phyloP scores from a whole-genome alignment of 2,329 filamentous ascomycete species.

The Botrytis sinoallii region DNA sequence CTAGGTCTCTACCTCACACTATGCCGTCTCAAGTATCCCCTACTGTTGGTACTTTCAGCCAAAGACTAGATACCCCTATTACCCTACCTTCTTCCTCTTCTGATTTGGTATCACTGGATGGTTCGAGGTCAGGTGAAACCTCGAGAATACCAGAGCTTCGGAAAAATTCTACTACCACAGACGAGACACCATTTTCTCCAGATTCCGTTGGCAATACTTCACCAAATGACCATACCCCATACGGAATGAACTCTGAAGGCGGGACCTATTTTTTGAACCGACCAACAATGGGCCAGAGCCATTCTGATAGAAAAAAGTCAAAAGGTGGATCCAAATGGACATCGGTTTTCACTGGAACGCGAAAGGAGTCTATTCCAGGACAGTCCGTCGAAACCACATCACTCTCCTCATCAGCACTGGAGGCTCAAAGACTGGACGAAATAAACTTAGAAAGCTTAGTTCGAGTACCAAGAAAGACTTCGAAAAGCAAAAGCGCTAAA shows the following conservation, averaged over 20 bases:
- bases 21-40: constrained; percentile 29
- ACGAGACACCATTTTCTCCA: constrained; percentile 24
- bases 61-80: constrained; percentile 22
- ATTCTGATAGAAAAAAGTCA: constrained; percentile 11
- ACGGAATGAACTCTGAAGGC: constrained; percentile 18
- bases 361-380: constrained; percentile 31
- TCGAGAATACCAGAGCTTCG: constrained; percentile 6
- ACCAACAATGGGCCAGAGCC: constrained; percentile 15
- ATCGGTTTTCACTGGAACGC: constrained; percentile 32
- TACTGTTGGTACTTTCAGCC: constrained; percentile 13
- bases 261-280: constrained; percentile 22
- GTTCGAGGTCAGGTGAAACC: constrained; percentile 19
- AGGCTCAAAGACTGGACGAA: constrained; percentile 40
- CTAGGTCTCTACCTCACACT: constrained; percentile 24
- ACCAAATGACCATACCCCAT: constrained; percentile 6
- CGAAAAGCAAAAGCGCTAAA: constrained; percentile 37
- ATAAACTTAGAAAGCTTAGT: constrained; percentile 39
- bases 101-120: constrained; percentile 24
- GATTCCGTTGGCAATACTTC: constrained; percentile 20
- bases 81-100: constrained; percentile 26
- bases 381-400: constrained; percentile 40
- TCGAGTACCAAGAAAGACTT: constrained; percentile 32
- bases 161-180: constrained; percentile 9
- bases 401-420: constrained; percentile 39
- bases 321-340: constrained; percentile 38